Percentiles rank a stretch among this genome's conserved stretches.
These are phyloP conservation scores for Bipolaris oryzae DNA, from an alignment of 2,329 filamentous ascomycete species.

Conservation along the genomic window DNA sequence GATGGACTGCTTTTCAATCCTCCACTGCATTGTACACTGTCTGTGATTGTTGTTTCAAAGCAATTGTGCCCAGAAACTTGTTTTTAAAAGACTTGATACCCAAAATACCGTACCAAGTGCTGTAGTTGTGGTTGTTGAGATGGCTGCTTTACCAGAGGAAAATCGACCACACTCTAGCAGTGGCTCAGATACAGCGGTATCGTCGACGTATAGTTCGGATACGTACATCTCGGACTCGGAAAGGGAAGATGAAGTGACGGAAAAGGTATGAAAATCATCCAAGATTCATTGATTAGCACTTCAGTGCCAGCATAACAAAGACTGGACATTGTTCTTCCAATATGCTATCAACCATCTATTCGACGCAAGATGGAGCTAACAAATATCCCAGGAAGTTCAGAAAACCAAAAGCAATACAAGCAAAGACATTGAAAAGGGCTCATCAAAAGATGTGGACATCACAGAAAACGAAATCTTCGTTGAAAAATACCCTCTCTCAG, in stretches of 20 bases:
- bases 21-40: too few species aligned
- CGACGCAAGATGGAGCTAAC: neutral
- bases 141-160: conserved; percentile 24
- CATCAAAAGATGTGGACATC: conserved; percentile 40
- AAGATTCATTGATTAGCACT: neutral
- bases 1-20: too few species aligned
- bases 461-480: conserved; percentile 33
- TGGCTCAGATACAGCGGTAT: conserved; percentile 28
- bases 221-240: conserved; percentile 24
- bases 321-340: neutral
- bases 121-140: conserved; percentile 8
- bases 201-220: conserved; percentile 31
- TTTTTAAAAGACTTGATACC: neutral
- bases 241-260: conserved; percentile 16
- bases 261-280: conserved; percentile 12
- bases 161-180: conserved; percentile 27
- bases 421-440: conserved; percentile 39
- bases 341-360: neutral
- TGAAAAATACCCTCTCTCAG: conserved; percentile 40
- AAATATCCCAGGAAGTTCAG: neutral
- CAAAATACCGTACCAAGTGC: neutral
- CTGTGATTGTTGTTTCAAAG: neutral
- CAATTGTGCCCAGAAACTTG: neutral
- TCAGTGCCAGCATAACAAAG: neutral
- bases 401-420: conserved; percentile 25